Evolutionary conservation across 129 eudicot genomes (phyloP), one percentile per base, ranked within the genome.

Genomic region (Lactuca sativa): DNA sequence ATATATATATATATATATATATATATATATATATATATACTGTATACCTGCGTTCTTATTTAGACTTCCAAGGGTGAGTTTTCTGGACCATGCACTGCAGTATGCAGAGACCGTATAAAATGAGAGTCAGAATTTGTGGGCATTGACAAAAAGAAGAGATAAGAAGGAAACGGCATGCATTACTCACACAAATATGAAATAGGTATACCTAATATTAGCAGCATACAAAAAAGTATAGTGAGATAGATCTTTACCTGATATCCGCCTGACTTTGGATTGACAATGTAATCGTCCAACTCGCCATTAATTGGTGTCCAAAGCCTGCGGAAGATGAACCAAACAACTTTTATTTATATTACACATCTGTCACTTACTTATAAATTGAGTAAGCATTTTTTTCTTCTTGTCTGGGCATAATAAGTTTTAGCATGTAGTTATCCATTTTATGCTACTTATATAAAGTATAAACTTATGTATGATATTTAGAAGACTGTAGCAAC

Each of bases 261-360:
- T 72, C 98, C 98, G 67, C 96, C 89, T 74, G 88, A 95, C 87
- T 92, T 92, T 59, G 98, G 98, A 75, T 92, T 92, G 56, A 92
- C 96, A 66, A 92, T 86, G 84, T 92, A 92, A 74, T 92, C 98
- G 75, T 92, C 98, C 69, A 92, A 85, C 69, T 92, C 98, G 69
- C 98, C 98, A 75, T 89, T 87, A 75, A 92, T 86, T 4, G 98
- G 98, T 57, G 90, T 80, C 98, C 96, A 92, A 48, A 92, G 95
- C 85, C 98, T 92, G 88, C 77, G 77, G 25, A 69, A 34, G 13
- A 58, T 70, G 56, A 41, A 31, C 34, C 56, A 74, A 40, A 64
- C 69, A 44, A 16, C 51, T 38, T 63, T 8, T 54, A 12, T 21
- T 18, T 18, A 31, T 78, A 57, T 48, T 13, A 30, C 66, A 44